A percentile compares a stretch with the other conserved stretches of the same genome.
phyloP scores from a whole-genome alignment of 495 filamentous ascomycete species.

The Neurospora intermedia region DNA sequence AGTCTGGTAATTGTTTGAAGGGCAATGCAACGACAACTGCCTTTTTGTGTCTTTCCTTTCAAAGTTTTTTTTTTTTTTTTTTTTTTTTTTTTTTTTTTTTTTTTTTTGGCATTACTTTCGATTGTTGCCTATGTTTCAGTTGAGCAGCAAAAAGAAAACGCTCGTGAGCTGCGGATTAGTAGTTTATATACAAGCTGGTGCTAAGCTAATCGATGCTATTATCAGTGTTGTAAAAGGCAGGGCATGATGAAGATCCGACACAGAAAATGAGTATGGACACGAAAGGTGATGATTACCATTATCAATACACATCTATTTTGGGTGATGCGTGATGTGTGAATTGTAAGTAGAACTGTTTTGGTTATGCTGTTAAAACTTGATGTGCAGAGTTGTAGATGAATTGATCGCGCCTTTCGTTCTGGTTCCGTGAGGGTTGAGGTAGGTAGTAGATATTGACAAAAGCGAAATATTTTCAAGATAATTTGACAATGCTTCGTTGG shows the following conservation, averaged over 20 bases:
- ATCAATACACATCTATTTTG: background rate
- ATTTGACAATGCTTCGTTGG: background rate
- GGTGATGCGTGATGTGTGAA: background rate
- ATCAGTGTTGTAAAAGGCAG: background rate
- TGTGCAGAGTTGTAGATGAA: background rate
- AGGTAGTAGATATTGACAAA: background rate
- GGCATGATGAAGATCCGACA: background rate
- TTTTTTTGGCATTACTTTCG: no score
- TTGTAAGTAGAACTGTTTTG: background rate
- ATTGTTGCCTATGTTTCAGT: no score
- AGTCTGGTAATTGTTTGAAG: background rate
- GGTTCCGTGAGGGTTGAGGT: background rate
- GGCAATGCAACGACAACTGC: background rate
- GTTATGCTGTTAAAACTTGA: background rate
- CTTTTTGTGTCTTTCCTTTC: background rate
- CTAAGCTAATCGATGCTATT: background rate
- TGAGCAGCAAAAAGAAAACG: no score
- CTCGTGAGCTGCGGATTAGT: background rate
- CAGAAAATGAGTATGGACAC: background rate
- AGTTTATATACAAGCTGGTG: background rate
- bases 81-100: background rate
- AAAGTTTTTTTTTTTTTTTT: background rate
- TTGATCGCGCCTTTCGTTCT: background rate
- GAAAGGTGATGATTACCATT: background rate
- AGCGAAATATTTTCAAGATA: background rate